A percentile compares a stretch with the other conserved stretches of the same genome.
Evolutionary conservation across 371 early-diverging fungal species (phyloP).

Genomic region (Dinochytrium kinnereticum): DNA sequence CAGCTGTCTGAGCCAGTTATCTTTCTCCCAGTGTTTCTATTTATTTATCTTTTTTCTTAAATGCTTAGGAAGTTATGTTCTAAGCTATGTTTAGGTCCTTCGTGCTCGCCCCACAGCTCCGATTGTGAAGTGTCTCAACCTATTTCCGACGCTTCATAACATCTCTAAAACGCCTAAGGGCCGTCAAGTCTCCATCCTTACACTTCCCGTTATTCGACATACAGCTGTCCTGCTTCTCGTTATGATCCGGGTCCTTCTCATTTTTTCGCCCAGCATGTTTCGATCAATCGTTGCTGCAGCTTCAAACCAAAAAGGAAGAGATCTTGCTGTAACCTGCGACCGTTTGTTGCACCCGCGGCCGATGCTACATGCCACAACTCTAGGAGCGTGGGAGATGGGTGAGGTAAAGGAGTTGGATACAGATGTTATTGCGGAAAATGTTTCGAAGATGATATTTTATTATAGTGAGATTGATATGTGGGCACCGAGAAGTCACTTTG

Average conservation of each 20-base stretch:
- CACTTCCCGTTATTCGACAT: slow-evolving; percentile 29
- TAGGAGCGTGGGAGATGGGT: slow-evolving; percentile 80
- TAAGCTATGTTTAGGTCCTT: slow-evolving; percentile 52
- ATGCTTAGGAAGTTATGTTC: no score
- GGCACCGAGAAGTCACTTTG: slow-evolving; percentile 76
- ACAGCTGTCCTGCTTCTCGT: slow-evolving; percentile 31
- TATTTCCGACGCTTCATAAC: slow-evolving; percentile 81
- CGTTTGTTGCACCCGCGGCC: slow-evolving; percentile 64
- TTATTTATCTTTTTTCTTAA: no score
- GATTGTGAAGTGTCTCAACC: slow-evolving; percentile 65
- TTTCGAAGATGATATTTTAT: slow-evolving; percentile 76
- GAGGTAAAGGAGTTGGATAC: slow-evolving; percentile 67
- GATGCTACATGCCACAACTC: slow-evolving; percentile 62
- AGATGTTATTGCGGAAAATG: slow-evolving; percentile 62
- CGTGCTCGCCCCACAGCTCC: slow-evolving; percentile 62
- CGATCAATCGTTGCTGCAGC: slow-evolving; percentile 33
- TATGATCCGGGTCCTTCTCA: slow-evolving; percentile 45
- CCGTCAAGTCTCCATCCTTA: slow-evolving; percentile 56
- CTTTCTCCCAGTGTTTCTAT: no score
- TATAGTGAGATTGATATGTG: slow-evolving; percentile 79
- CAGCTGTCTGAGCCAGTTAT: no score
- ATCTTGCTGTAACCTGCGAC: slow-evolving; percentile 64
- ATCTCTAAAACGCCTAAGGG: slow-evolving; percentile 82
- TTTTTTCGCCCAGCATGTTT: slow-evolving; percentile 12
- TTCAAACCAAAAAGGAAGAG: slow-evolving; percentile 56